Evolutionary conservation across 805 yeast species (phyloP).

Genomic region (Barnettozyma pratensis): DNA sequence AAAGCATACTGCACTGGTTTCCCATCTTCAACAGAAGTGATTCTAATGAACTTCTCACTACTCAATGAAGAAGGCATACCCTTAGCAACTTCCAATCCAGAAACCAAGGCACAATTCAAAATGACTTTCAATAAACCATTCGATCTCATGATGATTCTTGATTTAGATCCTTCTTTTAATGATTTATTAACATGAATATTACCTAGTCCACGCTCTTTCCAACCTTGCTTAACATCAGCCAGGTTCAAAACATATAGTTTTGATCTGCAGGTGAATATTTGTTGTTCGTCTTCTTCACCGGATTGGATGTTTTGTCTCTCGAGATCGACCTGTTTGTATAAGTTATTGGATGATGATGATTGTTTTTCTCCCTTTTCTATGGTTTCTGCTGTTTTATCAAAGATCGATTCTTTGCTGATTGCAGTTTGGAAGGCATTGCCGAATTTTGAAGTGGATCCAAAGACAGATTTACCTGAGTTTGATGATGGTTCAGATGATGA

Average conservation of each 20-base stretch:
- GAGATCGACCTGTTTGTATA: constrained; percentile 55
- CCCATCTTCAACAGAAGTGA: constrained; percentile 59
- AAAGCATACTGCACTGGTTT: constrained; percentile 81
- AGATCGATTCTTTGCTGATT: constrained; percentile 48
- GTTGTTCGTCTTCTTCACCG: constrained; percentile 85
- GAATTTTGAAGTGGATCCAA: constrained; percentile 44
- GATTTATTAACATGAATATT: constrained; percentile 68
- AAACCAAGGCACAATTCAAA: constrained; percentile 63
- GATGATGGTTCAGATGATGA: constrained; percentile 3
- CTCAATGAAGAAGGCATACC: constrained; percentile 86
- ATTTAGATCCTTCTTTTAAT: constrained; percentile 26
- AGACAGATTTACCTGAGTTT: constrained; percentile 21
- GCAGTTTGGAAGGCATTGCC: constrained; percentile 53
- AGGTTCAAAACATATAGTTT: constrained; percentile 75
- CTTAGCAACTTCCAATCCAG: constrained; percentile 56
- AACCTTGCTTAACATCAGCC: constrained; percentile 62
- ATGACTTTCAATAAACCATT: constrained; percentile 81
- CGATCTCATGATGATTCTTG: constrained; percentile 86
- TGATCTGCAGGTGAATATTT: constrained; percentile 64
- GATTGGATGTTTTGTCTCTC: constrained; percentile 60
- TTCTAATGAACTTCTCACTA: constrained; percentile 78
- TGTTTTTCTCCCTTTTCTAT: constrained; percentile 8
- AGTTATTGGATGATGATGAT: constrained; percentile 24
- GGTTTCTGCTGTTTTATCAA: constrained; percentile 35
- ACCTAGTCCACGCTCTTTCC: constrained; percentile 97